Evolutionary conservation across 2,329 filamentous ascomycete species (phyloP), one percentile per base, ranked within the genome.

Genomic region (Elsinoe arachidis): DNA sequence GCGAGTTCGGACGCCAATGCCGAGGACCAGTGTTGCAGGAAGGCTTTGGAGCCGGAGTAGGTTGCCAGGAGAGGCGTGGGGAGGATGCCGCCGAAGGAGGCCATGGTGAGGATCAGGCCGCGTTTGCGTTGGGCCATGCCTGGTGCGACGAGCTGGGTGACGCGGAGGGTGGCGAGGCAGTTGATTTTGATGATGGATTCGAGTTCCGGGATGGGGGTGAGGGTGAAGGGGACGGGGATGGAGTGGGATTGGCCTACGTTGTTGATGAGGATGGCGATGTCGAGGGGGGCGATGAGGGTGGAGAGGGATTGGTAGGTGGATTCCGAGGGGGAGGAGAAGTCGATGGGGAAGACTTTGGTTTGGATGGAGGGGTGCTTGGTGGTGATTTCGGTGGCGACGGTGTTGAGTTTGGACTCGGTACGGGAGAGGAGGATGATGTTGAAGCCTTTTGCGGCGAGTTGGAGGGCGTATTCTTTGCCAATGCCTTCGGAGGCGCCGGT

Each of bases 11-110:
- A 82, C 1, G 86, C 88, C 12, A 99, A 80, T 10, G 93, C 85
- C 5, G 84, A 87, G 63, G 88, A 96, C 93, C 93, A 99, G 69
- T 95, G 86, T 74, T 97, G 92, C 51, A 99, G 80, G 80, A 99
- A 99, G 1, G 93, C 92, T 76, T 99, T 99, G 82, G 87, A 93
- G 63, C 93, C 93, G 44, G 89, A 95, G 79, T 99, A 99, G 2
- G 93, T 97, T 11, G 93, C 93, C 44, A 99, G 81, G 56, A 93
- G 84, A 5, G 95, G 91, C 0, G 90, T 96, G 6, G 93, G 93
- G 60, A 93, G 83, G 74, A 95, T 86, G 63, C 93, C 95, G 61
- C 87, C 93, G 69, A 97, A 95, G 10, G 91, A 96, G 47, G 92
- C 93, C 91, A 99, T 96, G 59, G 92, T 99, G 57, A 99, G 78